Base-by-base conservation (phyloP, 2,329 filamentous ascomycete genomes). In the Annulohypoxylon truncatum region DNA sequence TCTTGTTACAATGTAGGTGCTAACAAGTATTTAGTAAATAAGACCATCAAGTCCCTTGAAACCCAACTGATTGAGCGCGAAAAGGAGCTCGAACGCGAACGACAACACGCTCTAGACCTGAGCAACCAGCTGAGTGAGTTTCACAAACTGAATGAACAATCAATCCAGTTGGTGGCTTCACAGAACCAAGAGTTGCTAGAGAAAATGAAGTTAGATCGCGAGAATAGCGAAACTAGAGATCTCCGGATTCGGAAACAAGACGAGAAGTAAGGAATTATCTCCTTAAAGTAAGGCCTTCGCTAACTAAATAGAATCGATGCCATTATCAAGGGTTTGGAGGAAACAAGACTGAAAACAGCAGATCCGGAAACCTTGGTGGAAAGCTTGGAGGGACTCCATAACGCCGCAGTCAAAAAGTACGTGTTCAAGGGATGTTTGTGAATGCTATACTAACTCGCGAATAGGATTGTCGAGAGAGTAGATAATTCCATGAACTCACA, bases 301-400 rank as follows among this genome's bases (percentile, higher is more conserved):
- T 70, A 60, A 69, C 69, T 38, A 6, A 2, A 31, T 60, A 76
- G 74, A 20, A 68, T 73, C n/a, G 52, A 73, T 31, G 55, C 56
- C 12, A 55, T 75, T 9, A 35, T 70, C 1, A 47, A 64, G 29
- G 42, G 42, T 3, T 13, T 75, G 8, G 64, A 72, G 38, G 65
- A 66, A 13, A 42, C 42, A 2, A 66, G 59, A 51, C 53, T 38
- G 15, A 61, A 29, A 26, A 40, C 48, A 10, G 15, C 47, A 15
- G 66, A 66, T 29, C 50, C 53, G n/a, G 46, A 48, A 10, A 26
- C 55, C 3, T 48, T 74, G 20, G 38, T 65, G 1, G 55, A 72
- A 24, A 64, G n/a, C 4, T 24, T 76, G 20, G 66, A 68, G 42
- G 50, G 31, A 15, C 38, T 61, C 3, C 72, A 74, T 28, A 54